phyloP scores from a whole-genome alignment of 352 stramenopile species.

The Phytopythium montanum region DNA sequence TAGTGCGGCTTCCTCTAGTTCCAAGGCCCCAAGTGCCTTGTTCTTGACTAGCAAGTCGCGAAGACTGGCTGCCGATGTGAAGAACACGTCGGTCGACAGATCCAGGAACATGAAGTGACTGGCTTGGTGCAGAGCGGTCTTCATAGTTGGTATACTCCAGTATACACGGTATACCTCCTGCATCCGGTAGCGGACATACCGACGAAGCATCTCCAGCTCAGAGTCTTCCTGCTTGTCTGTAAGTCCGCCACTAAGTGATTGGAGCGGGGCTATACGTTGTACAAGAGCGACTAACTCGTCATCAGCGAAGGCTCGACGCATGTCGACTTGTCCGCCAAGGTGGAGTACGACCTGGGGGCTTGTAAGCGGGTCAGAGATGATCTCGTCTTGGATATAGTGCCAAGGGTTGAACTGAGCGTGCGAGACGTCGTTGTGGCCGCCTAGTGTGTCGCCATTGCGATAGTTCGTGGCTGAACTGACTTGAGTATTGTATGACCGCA shows the following conservation, averaged over 20 bases:
- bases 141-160: conserved; percentile 53
- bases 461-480: conserved; percentile 23
- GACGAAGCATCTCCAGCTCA: conserved; percentile 14
- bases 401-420: conserved; percentile 57
- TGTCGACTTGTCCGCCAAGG: conserved; percentile 57
- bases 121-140: conserved; percentile 32
- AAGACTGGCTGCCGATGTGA: conserved; percentile 23
- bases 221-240: conserved; percentile 14
- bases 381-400: conserved; percentile 46
- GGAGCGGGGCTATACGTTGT: conserved; percentile 8
- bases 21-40: background rate
- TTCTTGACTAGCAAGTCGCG: conserved; percentile 8
- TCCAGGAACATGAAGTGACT: conserved; percentile 77
- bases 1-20: conserved; percentile 19
- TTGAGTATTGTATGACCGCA: conserved; percentile 33
- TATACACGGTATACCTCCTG: conserved; percentile 67
- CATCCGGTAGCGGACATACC: conserved; percentile 43
- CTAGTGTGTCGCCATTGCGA: conserved; percentile 39
- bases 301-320: conserved; percentile 37
- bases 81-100: conserved; percentile 54
- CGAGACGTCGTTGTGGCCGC: conserved; percentile 24
- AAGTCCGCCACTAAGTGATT: conserved; percentile 8
- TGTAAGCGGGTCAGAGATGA: conserved; percentile 49
- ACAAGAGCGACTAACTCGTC: conserved; percentile 36
- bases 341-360: conserved; percentile 51